Percentiles rank a stretch among this genome's conserved stretches.
These are phyloP conservation scores for Boeremia lycopersici DNA, from an alignment of 2,329 filamentous ascomycete species.

Conservation along the genomic window DNA sequence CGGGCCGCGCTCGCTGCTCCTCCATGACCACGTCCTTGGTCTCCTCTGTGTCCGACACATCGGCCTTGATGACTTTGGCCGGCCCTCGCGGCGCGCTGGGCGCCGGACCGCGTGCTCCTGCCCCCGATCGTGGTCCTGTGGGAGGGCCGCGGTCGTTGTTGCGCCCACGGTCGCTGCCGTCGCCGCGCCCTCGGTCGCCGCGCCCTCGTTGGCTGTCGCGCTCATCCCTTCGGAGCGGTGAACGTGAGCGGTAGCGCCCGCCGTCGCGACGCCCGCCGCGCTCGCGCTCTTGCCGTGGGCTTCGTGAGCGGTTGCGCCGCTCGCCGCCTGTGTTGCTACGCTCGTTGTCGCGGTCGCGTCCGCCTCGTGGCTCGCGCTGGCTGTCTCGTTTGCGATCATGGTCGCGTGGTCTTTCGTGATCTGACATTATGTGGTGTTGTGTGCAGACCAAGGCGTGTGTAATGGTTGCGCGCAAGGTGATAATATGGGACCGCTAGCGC, in stretches of 20 bases:
- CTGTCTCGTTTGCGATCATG: slow-evolving; percentile 31
- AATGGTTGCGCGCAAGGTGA: neutral
- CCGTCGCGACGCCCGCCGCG: slow-evolving; percentile 32
- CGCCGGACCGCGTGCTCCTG: slow-evolving; percentile 16
- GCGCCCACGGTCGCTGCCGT: slow-evolving; percentile 10
- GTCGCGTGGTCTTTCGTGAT: slow-evolving; percentile 34
- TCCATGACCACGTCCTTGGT: slow-evolving; percentile 38
- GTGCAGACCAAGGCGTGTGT: neutral
- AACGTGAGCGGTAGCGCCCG: slow-evolving; percentile 36
- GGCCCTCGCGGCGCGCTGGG: neutral
- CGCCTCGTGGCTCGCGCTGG: slow-evolving; percentile 27
- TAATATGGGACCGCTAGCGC: neutral
- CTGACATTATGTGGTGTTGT: slow-evolving; percentile 24
- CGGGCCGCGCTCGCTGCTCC: slow-evolving; percentile 33
- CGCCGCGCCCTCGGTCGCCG: slow-evolving; percentile 21
- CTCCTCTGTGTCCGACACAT: slow-evolving; percentile 21
- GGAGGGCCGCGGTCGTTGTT: slow-evolving; percentile 26
- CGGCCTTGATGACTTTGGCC: slow-evolving; percentile 3
- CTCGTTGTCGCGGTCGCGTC: slow-evolving; percentile 21
- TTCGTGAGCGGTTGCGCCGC: slow-evolving; percentile 42
- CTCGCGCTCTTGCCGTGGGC: slow-evolving; percentile 41
- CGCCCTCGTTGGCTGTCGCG: slow-evolving; percentile 25
- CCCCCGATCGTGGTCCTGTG: slow-evolving; percentile 33
- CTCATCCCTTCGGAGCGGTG: slow-evolving; percentile 31
- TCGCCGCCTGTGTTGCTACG: slow-evolving; percentile 31